phyloP scores from a whole-genome alignment of 805 yeast genomes.

The Kockiozyma suomiensis region DNA sequence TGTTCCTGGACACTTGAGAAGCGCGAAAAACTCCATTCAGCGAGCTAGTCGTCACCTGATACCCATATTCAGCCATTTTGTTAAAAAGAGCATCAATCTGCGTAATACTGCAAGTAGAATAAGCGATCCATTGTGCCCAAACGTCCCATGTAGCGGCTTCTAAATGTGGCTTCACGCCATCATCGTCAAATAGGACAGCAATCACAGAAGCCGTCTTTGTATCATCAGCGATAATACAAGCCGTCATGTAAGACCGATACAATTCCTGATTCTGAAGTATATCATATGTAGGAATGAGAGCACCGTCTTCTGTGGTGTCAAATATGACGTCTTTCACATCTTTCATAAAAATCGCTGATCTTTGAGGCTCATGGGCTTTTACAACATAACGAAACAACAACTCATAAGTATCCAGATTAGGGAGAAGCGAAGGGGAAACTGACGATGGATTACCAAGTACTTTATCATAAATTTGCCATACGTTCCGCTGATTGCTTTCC shows the following conservation, averaged over 20 bases:
- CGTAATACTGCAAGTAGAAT: constrained; percentile 29
- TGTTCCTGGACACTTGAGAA: constrained; percentile 13
- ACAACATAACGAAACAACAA: constrained; percentile 29
- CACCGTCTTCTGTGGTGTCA: constrained; percentile 1
- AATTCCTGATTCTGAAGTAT: constrained; percentile 17
- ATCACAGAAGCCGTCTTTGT: constrained; percentile 1
- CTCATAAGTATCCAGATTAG: constrained; percentile 32
- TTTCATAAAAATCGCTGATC: constrained; percentile 18
- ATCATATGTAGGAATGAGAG: constrained; percentile 17
- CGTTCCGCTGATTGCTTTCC: constrained; percentile 17
- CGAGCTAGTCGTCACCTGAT: constrained; percentile 34
- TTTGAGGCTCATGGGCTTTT: constrained; percentile 13
- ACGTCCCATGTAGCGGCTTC: constrained; percentile 45
- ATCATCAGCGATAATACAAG: constrained; percentile 21
- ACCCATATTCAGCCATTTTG: constrained; percentile 31
- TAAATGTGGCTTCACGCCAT: constrained; percentile 8
- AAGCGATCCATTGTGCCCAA: constrained; percentile 43
- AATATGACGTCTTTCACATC: constrained; percentile 14
- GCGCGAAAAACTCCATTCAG: constrained; percentile 29
- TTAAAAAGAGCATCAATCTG: constrained; percentile 24
- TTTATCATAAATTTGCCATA: constrained; percentile 22
- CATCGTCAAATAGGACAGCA: constrained; percentile 6
- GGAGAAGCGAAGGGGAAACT: neutral
- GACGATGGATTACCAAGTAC: neutral
- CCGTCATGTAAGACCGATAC: constrained; percentile 28